Evolutionary conservation across 768 basidiomycete genomes (phyloP).

Genomic region (Auricularia cornea): DNA sequence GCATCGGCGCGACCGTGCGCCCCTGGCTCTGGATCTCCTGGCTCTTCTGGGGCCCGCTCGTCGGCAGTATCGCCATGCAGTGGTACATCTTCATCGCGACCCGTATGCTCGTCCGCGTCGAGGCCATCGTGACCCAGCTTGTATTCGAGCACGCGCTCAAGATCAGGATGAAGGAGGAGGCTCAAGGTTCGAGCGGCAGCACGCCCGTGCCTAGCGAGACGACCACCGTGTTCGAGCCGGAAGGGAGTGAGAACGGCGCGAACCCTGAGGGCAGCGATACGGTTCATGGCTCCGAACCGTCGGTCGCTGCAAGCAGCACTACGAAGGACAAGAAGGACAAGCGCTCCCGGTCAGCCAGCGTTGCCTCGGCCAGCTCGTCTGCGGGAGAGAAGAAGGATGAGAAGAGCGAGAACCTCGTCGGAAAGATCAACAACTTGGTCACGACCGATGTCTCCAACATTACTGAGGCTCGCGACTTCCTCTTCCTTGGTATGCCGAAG

Average conservation of each 20-base stretch:
- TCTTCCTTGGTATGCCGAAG: slow-evolving; percentile 15
- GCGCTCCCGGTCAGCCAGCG: slow-evolving; percentile 1
- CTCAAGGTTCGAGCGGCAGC: slow-evolving; percentile 4
- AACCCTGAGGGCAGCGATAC: slow-evolving; percentile 7
- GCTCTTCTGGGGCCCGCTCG: slow-evolving; percentile 26
- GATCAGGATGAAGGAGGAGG: slow-evolving; percentile 50
- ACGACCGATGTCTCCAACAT: slow-evolving; percentile 50
- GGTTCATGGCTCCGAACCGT: neutral
- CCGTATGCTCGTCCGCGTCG: slow-evolving; percentile 37
- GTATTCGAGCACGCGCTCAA: slow-evolving; percentile 52
- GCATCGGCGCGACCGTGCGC: slow-evolving; percentile 27
- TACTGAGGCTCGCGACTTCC: slow-evolving; percentile 29
- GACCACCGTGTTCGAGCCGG: slow-evolving; percentile 12
- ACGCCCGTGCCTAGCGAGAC: slow-evolving; percentile 13
- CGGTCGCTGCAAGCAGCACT: neutral
- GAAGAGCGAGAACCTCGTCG: slow-evolving; percentile 45
- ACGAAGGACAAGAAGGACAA: slow-evolving; percentile 4
- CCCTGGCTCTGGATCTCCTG: slow-evolving; percentile 42
- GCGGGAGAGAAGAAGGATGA: slow-evolving; percentile 14
- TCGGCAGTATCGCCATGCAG: slow-evolving; percentile 30
- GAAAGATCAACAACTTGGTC: slow-evolving; percentile 71
- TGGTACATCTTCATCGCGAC: slow-evolving; percentile 37
- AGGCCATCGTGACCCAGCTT: slow-evolving; percentile 46
- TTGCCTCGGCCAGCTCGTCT: neutral
- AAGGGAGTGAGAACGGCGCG: slow-evolving; percentile 16